Evolutionary conservation across 352 stramenopile genomes (phyloP).

Genomic region (Phytophthora palmivora): DNA sequence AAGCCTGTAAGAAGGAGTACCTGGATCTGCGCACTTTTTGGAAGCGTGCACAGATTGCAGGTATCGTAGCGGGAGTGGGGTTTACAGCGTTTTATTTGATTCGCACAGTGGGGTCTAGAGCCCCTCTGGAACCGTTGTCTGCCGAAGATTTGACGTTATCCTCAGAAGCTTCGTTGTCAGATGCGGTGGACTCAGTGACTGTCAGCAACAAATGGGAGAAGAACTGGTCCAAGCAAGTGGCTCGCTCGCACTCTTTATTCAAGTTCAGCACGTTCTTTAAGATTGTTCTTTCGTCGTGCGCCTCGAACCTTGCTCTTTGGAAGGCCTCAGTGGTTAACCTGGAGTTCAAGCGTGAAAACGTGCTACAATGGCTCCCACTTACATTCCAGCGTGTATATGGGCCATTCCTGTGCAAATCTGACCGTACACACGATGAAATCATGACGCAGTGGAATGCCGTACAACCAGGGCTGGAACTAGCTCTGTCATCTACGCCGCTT

Average conservation of each 20-base stretch:
- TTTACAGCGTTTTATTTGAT: slow-evolving; percentile 81
- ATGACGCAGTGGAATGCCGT: slow-evolving; percentile 75
- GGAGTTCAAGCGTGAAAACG: slow-evolving; percentile 68
- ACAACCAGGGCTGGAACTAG: slow-evolving; percentile 77
- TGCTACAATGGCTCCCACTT: slow-evolving; percentile 76
- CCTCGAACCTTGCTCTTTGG: slow-evolving; percentile 76
- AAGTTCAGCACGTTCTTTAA: slow-evolving; percentile 77
- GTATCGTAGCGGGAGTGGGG: slow-evolving; percentile 64
- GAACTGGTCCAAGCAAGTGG: slow-evolving; percentile 83
- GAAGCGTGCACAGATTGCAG: slow-evolving; percentile 74
- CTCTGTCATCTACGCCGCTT: slow-evolving; percentile 62
- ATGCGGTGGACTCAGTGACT: background rate
- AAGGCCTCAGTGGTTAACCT: slow-evolving; percentile 73
- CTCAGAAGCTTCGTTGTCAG: slow-evolving; percentile 10
- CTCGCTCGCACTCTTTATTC: slow-evolving; percentile 71
- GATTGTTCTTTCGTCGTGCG: slow-evolving; percentile 68
- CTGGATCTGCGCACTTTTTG: slow-evolving; percentile 74
- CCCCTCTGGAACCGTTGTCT: slow-evolving; percentile 38
- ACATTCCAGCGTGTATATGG: slow-evolving; percentile 82
- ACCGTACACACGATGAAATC: slow-evolving; percentile 80
- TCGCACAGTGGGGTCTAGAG: slow-evolving; percentile 58
- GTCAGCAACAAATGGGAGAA: slow-evolving; percentile 61
- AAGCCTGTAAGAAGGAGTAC: slow-evolving; percentile 84
- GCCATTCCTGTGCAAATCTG: slow-evolving; percentile 76
- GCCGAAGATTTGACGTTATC: slow-evolving; percentile 30